These are phyloP conservation scores for Hypoxylon sp. DNA, from an alignment of 2,329 filamentous ascomycete genomes.

Conservation along the genomic window DNA sequence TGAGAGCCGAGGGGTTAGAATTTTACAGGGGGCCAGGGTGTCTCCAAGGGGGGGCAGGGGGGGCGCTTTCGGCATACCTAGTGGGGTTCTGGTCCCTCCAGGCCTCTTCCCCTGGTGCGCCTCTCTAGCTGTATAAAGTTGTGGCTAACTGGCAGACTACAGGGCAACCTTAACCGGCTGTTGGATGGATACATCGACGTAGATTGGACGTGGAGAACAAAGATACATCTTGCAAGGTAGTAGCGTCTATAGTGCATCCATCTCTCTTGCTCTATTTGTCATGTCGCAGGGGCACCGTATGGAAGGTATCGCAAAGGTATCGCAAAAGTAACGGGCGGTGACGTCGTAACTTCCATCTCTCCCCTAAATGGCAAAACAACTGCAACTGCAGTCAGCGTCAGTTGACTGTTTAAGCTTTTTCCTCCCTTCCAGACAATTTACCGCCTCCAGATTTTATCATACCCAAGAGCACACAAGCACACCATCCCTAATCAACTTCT, in stretches of 20 bases:
- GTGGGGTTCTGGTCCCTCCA: conserved; percentile 33
- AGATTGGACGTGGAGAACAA: conserved; percentile 1
- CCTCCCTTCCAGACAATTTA: conserved; percentile 27
- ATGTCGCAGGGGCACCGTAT: background rate
- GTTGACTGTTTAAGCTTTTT: conserved; percentile 42
- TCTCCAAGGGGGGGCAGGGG: conserved; percentile 32
- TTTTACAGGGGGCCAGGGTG: conserved; percentile 40
- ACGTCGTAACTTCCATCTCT: conserved; percentile 31
- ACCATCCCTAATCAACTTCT: conserved; percentile 45
- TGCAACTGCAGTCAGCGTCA: conserved; percentile 41
- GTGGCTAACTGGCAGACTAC: background rate
- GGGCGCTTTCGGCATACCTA: conserved; percentile 44
- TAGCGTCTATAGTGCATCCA: background rate
- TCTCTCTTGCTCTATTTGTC: conserved; percentile 5
- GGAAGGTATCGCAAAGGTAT: background rate
- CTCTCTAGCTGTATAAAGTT: conserved; percentile 14
- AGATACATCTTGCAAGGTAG: conserved; percentile 9
- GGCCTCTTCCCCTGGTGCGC: conserved; percentile 9
- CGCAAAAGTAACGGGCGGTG: conserved; percentile 26
- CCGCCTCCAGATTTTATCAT: conserved; percentile 27
- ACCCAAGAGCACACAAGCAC: conserved; percentile 34
- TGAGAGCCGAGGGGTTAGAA: conserved; percentile 47
- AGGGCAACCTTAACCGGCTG: conserved; percentile 18
- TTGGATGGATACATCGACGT: background rate
- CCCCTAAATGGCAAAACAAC: conserved; percentile 14